These are phyloP conservation scores for Austroboletus novae-zelandiae DNA, from an alignment of 1,284 basidiomycete genomes.

Conservation along the genomic window DNA sequence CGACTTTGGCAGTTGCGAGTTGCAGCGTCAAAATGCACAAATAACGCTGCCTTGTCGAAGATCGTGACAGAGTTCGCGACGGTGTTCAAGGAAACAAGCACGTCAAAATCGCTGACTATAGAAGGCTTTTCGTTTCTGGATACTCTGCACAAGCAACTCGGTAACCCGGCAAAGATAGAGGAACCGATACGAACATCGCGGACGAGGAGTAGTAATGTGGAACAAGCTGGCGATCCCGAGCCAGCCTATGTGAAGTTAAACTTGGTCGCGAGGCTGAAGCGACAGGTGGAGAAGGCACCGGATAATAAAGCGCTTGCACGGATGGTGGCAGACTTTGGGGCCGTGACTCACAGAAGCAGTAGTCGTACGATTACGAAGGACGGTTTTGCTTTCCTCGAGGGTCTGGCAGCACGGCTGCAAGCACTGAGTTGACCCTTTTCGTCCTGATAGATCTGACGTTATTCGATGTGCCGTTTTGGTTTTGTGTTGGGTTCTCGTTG, in stretches of 20 bases:
- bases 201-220: slow-evolving; percentile 38
- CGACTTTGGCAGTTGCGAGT: slow-evolving; percentile 48
- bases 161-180: slow-evolving; percentile 58
- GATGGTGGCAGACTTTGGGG: slow-evolving; percentile 66
- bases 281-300: slow-evolving; percentile 48
- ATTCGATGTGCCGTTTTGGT: no score
- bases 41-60: slow-evolving; percentile 51
- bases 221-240: slow-evolving; percentile 35
- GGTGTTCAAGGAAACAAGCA: slow-evolving; percentile 59
- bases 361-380: slow-evolving; percentile 73
- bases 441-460: no score
- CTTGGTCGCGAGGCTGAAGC: slow-evolving; percentile 52
- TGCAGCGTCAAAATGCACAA: slow-evolving; percentile 43
- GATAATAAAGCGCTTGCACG: slow-evolving; percentile 55
- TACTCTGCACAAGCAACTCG: slow-evolving; percentile 62
- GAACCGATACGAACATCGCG: slow-evolving; percentile 51
- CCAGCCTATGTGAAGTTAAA: slow-evolving; percentile 54
- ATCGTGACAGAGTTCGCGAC: slow-evolving; percentile 57
- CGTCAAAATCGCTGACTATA: slow-evolving; percentile 64
- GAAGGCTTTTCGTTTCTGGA: slow-evolving; percentile 71
- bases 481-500: no score
- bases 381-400: slow-evolving; percentile 66
- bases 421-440: slow-evolving; percentile 18
- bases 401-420: slow-evolving; percentile 50
- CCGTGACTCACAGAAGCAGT: slow-evolving; percentile 60